Evolutionary conservation across 2,329 filamentous ascomycete genomes (phyloP).

Genomic region (Fusarium sp.): DNA sequence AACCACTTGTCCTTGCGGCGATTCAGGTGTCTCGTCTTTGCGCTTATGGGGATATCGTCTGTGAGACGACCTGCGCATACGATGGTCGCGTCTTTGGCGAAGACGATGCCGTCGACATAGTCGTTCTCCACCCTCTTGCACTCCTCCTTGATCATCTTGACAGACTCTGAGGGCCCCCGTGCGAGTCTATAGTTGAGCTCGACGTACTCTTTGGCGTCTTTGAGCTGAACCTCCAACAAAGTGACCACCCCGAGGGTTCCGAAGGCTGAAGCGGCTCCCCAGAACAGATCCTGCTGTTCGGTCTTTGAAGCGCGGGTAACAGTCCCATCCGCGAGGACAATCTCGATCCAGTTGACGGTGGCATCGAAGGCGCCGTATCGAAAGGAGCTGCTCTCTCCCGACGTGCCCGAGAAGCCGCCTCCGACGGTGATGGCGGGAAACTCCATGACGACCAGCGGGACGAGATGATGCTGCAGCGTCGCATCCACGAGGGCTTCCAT

Average conservation of each 20-base stretch:
- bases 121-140: conserved; percentile 59
- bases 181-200: conserved; percentile 66
- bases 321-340: conserved; percentile 71
- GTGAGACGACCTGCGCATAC: conserved; percentile 70
- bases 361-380: conserved; percentile 73
- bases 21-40: conserved; percentile 61
- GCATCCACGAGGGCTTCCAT: conserved; percentile 72
- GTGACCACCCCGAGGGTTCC: conserved; percentile 76
- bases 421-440: conserved; percentile 78
- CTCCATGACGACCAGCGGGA: conserved; percentile 76
- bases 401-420: conserved; percentile 72
- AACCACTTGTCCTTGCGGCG: conserved; percentile 75
- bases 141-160: conserved; percentile 58
- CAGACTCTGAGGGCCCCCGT: conserved; percentile 53
- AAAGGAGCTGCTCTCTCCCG: conserved; percentile 76
- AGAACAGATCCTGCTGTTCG: conserved; percentile 69
- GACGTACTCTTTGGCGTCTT: conserved; percentile 65
- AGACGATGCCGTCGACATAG: conserved; percentile 78
- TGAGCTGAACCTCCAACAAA: conserved; percentile 68
- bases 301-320: conserved; percentile 64
- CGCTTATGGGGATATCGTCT: conserved; percentile 55
- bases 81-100: conserved; percentile 63
- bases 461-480: conserved; percentile 64
- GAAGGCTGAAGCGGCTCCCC: conserved; percentile 71
- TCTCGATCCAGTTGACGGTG: conserved; percentile 70